Evolutionary conservation across 257 asterid genomes (phyloP).

Genomic region (Henckelia pumila): DNA sequence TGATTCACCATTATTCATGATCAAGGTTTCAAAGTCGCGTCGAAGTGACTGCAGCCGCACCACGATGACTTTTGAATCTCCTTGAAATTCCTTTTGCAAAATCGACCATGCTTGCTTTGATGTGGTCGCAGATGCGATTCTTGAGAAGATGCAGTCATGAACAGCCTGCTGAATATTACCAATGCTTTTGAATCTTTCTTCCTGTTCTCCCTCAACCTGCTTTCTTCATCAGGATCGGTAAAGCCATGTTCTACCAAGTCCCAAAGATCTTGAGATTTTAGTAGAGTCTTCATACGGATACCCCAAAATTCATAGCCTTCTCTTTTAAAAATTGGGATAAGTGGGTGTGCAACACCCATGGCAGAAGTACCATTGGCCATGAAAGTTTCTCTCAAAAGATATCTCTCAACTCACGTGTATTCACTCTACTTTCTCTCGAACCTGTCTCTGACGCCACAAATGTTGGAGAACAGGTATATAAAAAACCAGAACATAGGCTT

Average conservation of each 20-base stretch:
- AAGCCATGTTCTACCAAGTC: conserved; percentile 9
- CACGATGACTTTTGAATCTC: too few relatives aligned
- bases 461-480: too few relatives aligned
- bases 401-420: too few relatives aligned
- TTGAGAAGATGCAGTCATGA: conserved; percentile 13
- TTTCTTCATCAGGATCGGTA: background rate
- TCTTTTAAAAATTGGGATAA: conserved; percentile 13
- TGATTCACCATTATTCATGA: background rate
- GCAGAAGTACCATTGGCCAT: background rate
- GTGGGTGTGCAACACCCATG: conserved; percentile 16
- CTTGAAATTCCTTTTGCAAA: too few relatives aligned
- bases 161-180: conserved; percentile 6
- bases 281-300: conserved; percentile 15
- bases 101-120: conserved; percentile 12
- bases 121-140: background rate
- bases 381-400: background rate
- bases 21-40: too few relatives aligned
- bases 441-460: too few relatives aligned
- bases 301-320: conserved; percentile 10
- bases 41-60: too few relatives aligned
- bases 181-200: conserved; percentile 14
- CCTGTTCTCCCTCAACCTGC: background rate
- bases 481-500: too few relatives aligned
- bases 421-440: too few relatives aligned
- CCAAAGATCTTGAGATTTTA: conserved; percentile 19